These are phyloP conservation scores for Podospora australis DNA, from an alignment of 495 filamentous ascomycete genomes.

Conservation along the genomic window DNA sequence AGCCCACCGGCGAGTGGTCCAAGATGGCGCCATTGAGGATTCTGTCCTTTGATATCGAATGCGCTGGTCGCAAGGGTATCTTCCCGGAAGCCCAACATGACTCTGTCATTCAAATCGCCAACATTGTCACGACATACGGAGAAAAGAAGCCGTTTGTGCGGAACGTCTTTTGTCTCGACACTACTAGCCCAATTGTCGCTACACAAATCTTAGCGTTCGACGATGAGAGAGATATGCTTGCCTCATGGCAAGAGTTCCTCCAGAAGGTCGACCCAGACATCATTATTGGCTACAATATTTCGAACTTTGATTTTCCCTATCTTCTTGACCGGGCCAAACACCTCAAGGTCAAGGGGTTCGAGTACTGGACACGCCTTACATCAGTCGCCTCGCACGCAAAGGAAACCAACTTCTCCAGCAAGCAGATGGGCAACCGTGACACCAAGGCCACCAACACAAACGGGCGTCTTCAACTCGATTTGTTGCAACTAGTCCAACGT, in stretches of 20 bases:
- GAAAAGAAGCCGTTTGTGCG: slow-evolving; percentile 92
- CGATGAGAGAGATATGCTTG: slow-evolving; percentile 77
- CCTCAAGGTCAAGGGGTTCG: slow-evolving; percentile 67
- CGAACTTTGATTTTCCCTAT: slow-evolving; percentile 98
- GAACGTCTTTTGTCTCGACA: slow-evolving; percentile 93
- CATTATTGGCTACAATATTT: slow-evolving; percentile 98
- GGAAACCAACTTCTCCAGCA: slow-evolving; percentile 85
- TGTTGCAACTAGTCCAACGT: slow-evolving; percentile 86
- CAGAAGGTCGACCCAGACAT: slow-evolving; percentile 91
- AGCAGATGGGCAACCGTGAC: slow-evolving; percentile 97
- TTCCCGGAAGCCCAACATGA: slow-evolving; percentile 90
- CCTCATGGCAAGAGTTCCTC: slow-evolving; percentile 82
- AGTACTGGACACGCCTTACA: slow-evolving; percentile 75
- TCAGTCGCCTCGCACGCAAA: slow-evolving; percentile 58
- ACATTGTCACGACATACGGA: slow-evolving; percentile 93
- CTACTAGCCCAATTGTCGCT: slow-evolving; percentile 86
- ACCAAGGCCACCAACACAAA: slow-evolving; percentile 91
- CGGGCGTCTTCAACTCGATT: slow-evolving; percentile 85
- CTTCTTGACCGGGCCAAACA: slow-evolving; percentile 83
- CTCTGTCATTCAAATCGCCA: slow-evolving; percentile 97
- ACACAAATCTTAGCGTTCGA: slow-evolving; percentile 83
- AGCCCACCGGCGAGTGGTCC: slow-evolving; percentile 90
- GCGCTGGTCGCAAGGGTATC: slow-evolving; percentile 92
- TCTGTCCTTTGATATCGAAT: slow-evolving; percentile 97
- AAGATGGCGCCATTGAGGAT: slow-evolving; percentile 96